phyloP scores from a whole-genome alignment of 805 yeast species.

The Candida nitratophila region DNA sequence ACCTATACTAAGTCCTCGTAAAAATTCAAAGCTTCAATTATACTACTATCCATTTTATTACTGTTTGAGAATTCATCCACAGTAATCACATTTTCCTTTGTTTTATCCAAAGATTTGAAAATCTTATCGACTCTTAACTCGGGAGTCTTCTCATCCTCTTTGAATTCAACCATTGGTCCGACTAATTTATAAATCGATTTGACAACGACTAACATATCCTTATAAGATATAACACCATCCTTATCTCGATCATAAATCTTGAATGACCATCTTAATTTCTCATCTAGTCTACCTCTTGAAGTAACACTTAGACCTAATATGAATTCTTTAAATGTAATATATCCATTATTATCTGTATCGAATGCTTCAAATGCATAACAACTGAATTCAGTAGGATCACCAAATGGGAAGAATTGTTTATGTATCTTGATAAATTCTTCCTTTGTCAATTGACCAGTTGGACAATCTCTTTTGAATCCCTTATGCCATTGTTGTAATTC shows the following conservation, averaged over 20 bases:
- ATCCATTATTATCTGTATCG: constrained; percentile 73
- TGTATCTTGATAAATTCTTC: constrained; percentile 88
- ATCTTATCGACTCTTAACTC: constrained; percentile 80
- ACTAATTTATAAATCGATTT: constrained; percentile 89
- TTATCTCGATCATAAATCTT: constrained; percentile 77
- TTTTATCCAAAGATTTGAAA: constrained; percentile 66
- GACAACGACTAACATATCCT: constrained; percentile 75
- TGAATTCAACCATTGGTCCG: constrained; percentile 85
- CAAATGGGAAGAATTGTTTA: constrained; percentile 97
- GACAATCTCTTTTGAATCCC: constrained; percentile 92
- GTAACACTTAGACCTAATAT: constrained; percentile 83
- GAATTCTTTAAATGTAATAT: constrained; percentile 87
- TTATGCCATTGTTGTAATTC: constrained; percentile 98
- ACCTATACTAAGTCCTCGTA: constrained; percentile 22
- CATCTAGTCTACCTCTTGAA: constrained; percentile 77
- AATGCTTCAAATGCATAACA: constrained; percentile 83
- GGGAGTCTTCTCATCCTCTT: constrained; percentile 88
- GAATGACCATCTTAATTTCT: constrained; percentile 86
- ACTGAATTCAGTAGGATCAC: constrained; percentile 90
- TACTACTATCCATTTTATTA: constrained; percentile 70
- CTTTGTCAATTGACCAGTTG: constrained; percentile 77
- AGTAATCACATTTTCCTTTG: constrained; percentile 61
- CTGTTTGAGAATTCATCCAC: constrained; percentile 80
- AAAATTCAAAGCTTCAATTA: constrained; percentile 66
- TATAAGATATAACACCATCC: constrained; percentile 68